Evolutionary conservation across 2,329 filamentous ascomycete genomes (phyloP), one percentile per base, ranked within the genome.

Genomic region (Cordyceps fumosorosea): DNA sequence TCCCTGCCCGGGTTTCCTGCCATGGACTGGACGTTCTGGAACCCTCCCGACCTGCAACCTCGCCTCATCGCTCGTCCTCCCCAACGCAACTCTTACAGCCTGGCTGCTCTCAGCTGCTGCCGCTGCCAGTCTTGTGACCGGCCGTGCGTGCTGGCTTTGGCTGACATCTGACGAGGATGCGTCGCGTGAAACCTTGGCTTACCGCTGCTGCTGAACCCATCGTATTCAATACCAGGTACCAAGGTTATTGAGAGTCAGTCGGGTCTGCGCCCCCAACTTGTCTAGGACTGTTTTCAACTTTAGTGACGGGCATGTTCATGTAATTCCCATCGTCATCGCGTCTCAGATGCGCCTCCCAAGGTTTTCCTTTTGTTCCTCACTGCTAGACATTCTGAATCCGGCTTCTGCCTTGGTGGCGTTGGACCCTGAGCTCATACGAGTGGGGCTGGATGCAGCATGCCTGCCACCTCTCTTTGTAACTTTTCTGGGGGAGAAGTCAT

Each of bases 361-460:
- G 16, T 12, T 52, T 20, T 34, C 18, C 18, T n/a, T 56, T 20
- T 22, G 8, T 22, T 47, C 10, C 24, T 26, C 11, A 20, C 24
- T 20, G 45, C 8, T 7, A 56, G 7, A n/a, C 37, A 24, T 16
- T 24, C 29, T 29, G 12, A 45, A 56, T 34, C 56, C 44, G 45
- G 44, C 56, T 50, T 42, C 8, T 40, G 20, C 22, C 1, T 50
- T n/a, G 51, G 58, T 60, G 58, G 51, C 58, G 58, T 48, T 60
- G 58, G 58, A 60, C 58, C 58, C 58, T 60, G 58, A 60, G 55
- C 55, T 57, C 55, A 50, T 45, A 11, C 42, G 37, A 48, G 55
- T 48, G 55, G 55, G 55, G 42, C 34, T 14, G 24, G 32, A 37
- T 54, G 51, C 32, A 37, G 8, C 22, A n/a, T 8, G 11, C 12